Percentiles rank a stretch among this genome's conserved stretches.
phyloP scores from a whole-genome alignment of 2,329 filamentous ascomycete species.

The Alternaria sp. region DNA sequence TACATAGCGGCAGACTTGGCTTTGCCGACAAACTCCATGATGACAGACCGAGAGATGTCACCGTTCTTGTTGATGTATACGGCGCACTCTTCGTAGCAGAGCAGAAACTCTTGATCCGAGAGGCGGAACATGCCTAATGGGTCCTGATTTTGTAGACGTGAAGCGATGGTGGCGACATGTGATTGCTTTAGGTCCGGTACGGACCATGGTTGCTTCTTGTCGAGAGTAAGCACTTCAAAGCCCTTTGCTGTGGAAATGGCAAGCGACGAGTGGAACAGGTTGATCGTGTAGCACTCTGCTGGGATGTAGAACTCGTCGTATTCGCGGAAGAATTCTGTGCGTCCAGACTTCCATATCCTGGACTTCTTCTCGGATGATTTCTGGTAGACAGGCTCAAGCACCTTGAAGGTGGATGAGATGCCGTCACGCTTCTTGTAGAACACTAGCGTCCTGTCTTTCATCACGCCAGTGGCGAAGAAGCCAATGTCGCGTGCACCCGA shows the following conservation, averaged over 20 bases:
- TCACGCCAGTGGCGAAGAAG: constrained; percentile 93
- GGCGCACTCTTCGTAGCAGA: constrained; percentile 93
- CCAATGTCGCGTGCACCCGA: constrained; percentile 88
- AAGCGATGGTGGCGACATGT: constrained; percentile 83
- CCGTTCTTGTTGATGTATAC: constrained; percentile 99
- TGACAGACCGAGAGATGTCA: constrained; percentile 89
- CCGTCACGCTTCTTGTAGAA: constrained; percentile 98
- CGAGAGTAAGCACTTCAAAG: constrained; percentile 93
- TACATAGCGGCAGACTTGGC: constrained; percentile 87
- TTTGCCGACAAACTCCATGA: constrained; percentile 99
- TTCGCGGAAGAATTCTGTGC: constrained; percentile 94
- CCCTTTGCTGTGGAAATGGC: constrained; percentile 90
- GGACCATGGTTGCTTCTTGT: constrained; percentile 95
- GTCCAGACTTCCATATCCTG: constrained; percentile 71
- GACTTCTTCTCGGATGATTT: constrained; percentile 86
- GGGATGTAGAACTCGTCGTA: constrained; percentile 99
- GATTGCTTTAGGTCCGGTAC: constrained; percentile 84
- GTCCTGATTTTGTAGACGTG: constrained; percentile 79
- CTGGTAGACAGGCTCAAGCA: constrained; percentile 93
- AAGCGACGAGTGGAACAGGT: constrained; percentile 93
- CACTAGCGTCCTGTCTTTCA: constrained; percentile 94
- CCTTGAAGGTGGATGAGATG: constrained; percentile 92
- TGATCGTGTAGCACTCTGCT: constrained; percentile 91
- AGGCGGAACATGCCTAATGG: constrained; percentile 97
- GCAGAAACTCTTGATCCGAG: constrained; percentile 78